phyloP scores from a whole-genome alignment of 208 protist species.

The Crithidia fasciculata region DNA sequence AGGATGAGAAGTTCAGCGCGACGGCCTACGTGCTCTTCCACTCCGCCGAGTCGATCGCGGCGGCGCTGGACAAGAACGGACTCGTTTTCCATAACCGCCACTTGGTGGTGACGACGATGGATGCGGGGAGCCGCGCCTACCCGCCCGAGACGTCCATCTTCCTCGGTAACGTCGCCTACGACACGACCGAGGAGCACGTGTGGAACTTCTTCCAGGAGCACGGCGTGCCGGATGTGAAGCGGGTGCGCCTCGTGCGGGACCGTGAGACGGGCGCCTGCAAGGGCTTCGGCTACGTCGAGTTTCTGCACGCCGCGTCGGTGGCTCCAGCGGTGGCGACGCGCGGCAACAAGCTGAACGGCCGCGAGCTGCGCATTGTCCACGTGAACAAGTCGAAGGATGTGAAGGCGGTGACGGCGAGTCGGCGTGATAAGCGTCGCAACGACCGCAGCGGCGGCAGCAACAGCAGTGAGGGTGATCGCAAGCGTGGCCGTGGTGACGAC shows the following conservation, averaged over 20 bases:
- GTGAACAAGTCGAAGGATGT: slow-evolving; percentile 86
- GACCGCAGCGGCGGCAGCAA: slow-evolving; percentile 4
- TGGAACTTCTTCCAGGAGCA: slow-evolving; percentile 86
- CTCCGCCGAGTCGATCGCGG: slow-evolving; percentile 27
- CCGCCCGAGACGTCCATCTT: slow-evolving; percentile 89
- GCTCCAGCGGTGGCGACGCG: slow-evolving; percentile 66
- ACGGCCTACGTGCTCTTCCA: slow-evolving; percentile 89
- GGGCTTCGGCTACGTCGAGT: slow-evolving; percentile 93
- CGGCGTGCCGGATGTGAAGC: slow-evolving; percentile 78
- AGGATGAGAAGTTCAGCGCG: slow-evolving; percentile 80
- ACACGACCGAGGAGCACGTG: slow-evolving; percentile 82
- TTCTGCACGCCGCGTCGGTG: slow-evolving; percentile 58
- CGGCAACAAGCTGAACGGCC: slow-evolving; percentile 68
- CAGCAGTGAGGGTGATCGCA: slow-evolving; percentile 21
- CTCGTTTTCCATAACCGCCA: slow-evolving; percentile 80
- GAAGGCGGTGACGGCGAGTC: slow-evolving; percentile 50
- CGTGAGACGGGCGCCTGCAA: slow-evolving; percentile 84
- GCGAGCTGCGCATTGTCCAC: slow-evolving; percentile 86
- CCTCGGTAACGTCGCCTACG: slow-evolving; percentile 88
- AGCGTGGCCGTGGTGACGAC: slow-evolving; percentile 17
- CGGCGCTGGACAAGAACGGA: slow-evolving; percentile 65
- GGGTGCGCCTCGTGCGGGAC: slow-evolving; percentile 87
- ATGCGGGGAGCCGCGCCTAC: slow-evolving; percentile 66
- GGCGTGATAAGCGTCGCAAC: slow-evolving; percentile 69
- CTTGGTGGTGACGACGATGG: slow-evolving; percentile 83